A percentile compares a stretch with the other conserved stretches of the same genome.
phyloP scores from a whole-genome alignment of 371 early-diverging fungal genomes.

The Nosema muscidifuracis region DNA sequence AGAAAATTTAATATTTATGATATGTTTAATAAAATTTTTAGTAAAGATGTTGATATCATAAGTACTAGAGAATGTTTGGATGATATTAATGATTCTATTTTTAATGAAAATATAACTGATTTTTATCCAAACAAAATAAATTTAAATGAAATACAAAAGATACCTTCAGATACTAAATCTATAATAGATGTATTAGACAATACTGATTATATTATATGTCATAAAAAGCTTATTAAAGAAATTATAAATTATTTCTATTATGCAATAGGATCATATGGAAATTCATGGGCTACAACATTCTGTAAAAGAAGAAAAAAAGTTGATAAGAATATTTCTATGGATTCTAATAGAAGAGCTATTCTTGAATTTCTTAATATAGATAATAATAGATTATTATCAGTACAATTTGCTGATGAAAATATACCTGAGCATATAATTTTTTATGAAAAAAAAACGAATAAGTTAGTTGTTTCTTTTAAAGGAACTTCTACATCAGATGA shows the following conservation, averaged over 20 bases:
- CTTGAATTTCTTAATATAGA: slow-evolving; percentile 24
- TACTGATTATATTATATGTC: neutral
- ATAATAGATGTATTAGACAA: neutral
- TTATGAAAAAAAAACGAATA: slow-evolving; percentile 17
- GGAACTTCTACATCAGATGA: slow-evolving; percentile 52
- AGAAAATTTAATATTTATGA: neutral
- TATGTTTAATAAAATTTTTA: too few relatives aligned
- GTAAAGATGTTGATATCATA: too few relatives aligned
- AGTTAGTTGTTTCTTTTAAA: slow-evolving; percentile 50
- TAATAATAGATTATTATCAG: slow-evolving; percentile 2
- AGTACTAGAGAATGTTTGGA: too few relatives aligned
- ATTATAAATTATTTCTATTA: slow-evolving; percentile 17
- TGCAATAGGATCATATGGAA: slow-evolving; percentile 13
- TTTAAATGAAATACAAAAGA: neutral
- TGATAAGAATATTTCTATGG: neutral
- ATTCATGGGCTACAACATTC: slow-evolving; percentile 21
- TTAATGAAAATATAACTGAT: too few relatives aligned
- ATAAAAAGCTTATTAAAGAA: neutral
- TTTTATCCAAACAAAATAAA: neutral
- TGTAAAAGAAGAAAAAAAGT: slow-evolving; percentile 1
- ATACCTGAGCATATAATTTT: slow-evolving; percentile 35
- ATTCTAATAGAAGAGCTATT: slow-evolving; percentile 14
- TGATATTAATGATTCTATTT: too few relatives aligned
- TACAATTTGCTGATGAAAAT: slow-evolving; percentile 8
- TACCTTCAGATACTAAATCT: neutral